phyloP scores from a whole-genome alignment of 2,329 filamentous ascomycete species.

The Microcera coccophila region DNA sequence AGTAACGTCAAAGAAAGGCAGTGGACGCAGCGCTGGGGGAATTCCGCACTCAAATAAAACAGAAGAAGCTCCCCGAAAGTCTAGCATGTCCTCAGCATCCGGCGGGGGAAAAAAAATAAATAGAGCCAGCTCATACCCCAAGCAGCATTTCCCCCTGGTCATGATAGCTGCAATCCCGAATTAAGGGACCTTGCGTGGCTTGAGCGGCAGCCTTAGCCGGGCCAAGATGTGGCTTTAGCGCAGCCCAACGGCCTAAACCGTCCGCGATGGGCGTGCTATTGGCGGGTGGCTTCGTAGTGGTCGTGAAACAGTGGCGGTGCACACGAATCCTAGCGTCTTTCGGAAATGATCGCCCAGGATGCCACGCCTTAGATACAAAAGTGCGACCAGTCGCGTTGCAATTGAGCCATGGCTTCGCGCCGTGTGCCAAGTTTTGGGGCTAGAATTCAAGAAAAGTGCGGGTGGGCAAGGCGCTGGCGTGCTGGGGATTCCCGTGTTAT shows the following conservation, averaged over 20 bases:
- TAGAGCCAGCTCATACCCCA: too few relatives aligned
- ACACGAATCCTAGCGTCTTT: conserved; percentile 8
- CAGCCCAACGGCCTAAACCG: conserved; percentile 13
- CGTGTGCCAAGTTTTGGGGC: background rate
- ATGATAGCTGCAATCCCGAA: conserved; percentile 15
- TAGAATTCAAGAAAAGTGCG: background rate
- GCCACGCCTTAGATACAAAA: background rate
- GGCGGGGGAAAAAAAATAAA: too few relatives aligned
- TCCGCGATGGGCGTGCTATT: conserved; percentile 12
- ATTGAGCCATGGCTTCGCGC: background rate
- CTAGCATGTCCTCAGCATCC: too few relatives aligned
- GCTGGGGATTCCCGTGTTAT: background rate
- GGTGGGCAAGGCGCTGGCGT: background rate
- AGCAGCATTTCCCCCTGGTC: conserved; percentile 12
- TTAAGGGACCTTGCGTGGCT: conserved; percentile 14
- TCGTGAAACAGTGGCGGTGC: conserved; percentile 19
- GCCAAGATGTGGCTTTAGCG: conserved; percentile 18
- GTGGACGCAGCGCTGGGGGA: too few relatives aligned
- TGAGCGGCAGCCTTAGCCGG: conserved; percentile 1
- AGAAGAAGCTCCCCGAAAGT: too few relatives aligned
- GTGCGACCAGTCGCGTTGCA: background rate
- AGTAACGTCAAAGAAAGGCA: too few relatives aligned
- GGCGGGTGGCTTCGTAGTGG: background rate
- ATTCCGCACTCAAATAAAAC: too few relatives aligned
- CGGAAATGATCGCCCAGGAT: conserved; percentile 22